Conservation (phyloP, 495 filamentous ascomycete species). For the Cetradonia linearis region DNA sequence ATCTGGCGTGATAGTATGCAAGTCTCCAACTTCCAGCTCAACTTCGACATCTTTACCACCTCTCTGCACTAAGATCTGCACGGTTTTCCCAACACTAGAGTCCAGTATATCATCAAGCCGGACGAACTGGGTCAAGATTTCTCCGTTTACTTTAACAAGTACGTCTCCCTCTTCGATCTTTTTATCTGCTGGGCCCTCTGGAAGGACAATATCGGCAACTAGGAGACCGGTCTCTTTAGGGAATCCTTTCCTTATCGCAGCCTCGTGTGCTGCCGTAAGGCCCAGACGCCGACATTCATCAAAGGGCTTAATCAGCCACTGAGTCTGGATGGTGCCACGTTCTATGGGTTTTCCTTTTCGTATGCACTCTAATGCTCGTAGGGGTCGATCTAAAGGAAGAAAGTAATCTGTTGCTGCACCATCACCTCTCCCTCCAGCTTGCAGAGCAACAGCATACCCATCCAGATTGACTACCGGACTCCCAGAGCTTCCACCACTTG, state of each 20-base stretch:
- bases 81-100: conserved; percentile 63
- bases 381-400: conserved; percentile 80
- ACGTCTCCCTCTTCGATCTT: conserved; percentile 92
- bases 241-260: conserved; percentile 64
- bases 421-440: conserved; percentile 88
- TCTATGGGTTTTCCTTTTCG: conserved; percentile 61
- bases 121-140: conserved; percentile 88
- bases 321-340: conserved; percentile 92
- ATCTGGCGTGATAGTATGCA: conserved; percentile 92
- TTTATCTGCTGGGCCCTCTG: conserved; percentile 73
- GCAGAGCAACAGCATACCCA: conserved; percentile 82
- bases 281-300: conserved; percentile 93
- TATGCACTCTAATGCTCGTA: conserved; percentile 78
- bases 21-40: conserved; percentile 74
- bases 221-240: conserved; percentile 95
- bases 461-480: conserved; percentile 96
- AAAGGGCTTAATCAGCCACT: conserved; percentile 94
- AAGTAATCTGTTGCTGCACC: conserved; percentile 98
- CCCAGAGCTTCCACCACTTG: conserved; percentile 91
- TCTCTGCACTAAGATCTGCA: conserved; percentile 72
- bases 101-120: conserved; percentile 90
- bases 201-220: conserved; percentile 88
- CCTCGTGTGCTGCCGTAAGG: conserved; percentile 76
- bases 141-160: conserved; percentile 87
- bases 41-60: conserved; percentile 83